Evolutionary conservation across 441 rosid genomes (phyloP).

Genomic region (Daphne laureola): DNA sequence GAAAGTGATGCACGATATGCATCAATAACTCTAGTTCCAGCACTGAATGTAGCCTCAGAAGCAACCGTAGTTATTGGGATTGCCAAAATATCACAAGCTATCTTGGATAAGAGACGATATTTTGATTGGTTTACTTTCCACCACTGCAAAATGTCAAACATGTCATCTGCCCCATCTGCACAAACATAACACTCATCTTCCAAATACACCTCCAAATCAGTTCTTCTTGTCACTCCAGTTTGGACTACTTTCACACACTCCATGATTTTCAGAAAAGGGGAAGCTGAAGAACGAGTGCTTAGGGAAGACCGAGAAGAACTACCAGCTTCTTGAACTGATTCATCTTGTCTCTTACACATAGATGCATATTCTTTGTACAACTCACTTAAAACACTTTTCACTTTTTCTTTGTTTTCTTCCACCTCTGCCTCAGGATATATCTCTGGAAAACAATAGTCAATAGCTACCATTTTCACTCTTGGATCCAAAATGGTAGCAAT

Average conservation of each 20-base stretch:
- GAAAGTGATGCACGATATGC: not conserved
- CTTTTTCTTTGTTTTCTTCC: not conserved
- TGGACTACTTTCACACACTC: not conserved
- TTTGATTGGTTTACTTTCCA: not conserved
- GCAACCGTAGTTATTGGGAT: not conserved
- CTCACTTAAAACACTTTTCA: not conserved
- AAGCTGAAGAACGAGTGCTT: not conserved
- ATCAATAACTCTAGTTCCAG: not conserved
- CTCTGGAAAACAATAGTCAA: not conserved
- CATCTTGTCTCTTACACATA: not conserved
- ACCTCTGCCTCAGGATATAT: not conserved
- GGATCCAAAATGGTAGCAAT: not conserved
- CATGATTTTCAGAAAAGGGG: not conserved
- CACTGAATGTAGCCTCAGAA: not conserved
- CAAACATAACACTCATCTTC: not conserved
- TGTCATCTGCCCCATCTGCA: not conserved
- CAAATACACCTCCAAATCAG: not conserved
- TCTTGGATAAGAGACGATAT: not conserved
- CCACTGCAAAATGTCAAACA: not conserved
- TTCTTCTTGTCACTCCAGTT: not conserved
- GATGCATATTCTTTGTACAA: not conserved
- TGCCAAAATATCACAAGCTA: not conserved
- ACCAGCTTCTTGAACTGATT: not conserved
- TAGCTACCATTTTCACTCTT: not conserved
- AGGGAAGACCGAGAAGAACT: not conserved